phyloP scores from a whole-genome alignment of 768 basidiomycete species.

The Mycena sanguinolenta region DNA sequence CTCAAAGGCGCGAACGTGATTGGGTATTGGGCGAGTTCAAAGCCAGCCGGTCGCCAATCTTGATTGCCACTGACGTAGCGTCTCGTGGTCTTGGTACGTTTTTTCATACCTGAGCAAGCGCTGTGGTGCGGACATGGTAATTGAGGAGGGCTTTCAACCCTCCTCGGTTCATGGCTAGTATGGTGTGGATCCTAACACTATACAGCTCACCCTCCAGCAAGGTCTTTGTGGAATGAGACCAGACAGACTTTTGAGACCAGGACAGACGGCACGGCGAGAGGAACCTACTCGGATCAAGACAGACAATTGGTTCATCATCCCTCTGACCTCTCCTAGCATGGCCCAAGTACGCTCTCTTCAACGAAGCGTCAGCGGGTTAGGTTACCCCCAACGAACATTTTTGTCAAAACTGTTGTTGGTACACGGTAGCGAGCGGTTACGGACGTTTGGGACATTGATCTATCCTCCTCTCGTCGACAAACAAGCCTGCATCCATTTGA shows the following conservation, averaged over 20 bases:
- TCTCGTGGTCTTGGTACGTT: slow-evolving; percentile 99
- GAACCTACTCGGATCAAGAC: slow-evolving; percentile 46
- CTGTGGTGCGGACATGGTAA: slow-evolving; percentile 47
- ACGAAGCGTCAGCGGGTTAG: slow-evolving; percentile 51
- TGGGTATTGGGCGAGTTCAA: slow-evolving; percentile 99
- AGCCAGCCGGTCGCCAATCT: slow-evolving; percentile 95
- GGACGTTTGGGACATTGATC: slow-evolving; percentile 58
- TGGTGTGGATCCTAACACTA: slow-evolving; percentile 45
- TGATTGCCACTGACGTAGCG: slow-evolving; percentile 99
- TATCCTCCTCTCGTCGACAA: slow-evolving; percentile 54
- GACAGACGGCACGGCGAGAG: slow-evolving; percentile 53
- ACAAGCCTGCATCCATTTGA: slow-evolving; percentile 61
- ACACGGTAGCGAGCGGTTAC: slow-evolving; percentile 59
- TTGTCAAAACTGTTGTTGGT: slow-evolving; percentile 57
- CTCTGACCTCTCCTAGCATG: slow-evolving; percentile 57
- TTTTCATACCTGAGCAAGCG: slow-evolving; percentile 61
- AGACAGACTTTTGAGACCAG: slow-evolving; percentile 55
- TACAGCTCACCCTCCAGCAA: slow-evolving; percentile 33
- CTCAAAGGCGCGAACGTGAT: slow-evolving; percentile 90
- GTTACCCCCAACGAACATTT: slow-evolving; percentile 58
- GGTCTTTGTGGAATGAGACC: slow-evolving; percentile 36
- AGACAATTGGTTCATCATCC: slow-evolving; percentile 50
- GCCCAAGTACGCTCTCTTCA: slow-evolving; percentile 50
- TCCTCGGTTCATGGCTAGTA: slow-evolving; percentile 36
- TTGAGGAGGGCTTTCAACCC: slow-evolving; percentile 33